Percentiles rank a stretch among this genome's conserved stretches.
These are phyloP conservation scores for Striga hermonthica DNA, from an alignment of 305 asterid species.

Conservation along the genomic window DNA sequence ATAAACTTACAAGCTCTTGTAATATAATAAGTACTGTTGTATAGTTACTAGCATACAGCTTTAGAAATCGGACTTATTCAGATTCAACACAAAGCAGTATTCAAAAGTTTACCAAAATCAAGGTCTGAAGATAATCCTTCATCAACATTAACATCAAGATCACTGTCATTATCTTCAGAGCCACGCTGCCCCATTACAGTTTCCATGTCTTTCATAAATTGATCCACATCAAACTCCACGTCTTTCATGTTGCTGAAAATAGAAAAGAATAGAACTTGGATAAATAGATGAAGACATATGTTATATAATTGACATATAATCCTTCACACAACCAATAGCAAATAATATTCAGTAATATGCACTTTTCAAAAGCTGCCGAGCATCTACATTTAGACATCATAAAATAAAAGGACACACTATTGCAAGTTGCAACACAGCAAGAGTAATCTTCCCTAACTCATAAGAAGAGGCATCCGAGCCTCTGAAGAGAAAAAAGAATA, in stretches of 20 bases:
- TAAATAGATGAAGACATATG: slow-evolving; percentile 17
- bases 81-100: slow-evolving; percentile 16
- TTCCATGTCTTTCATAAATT: slow-evolving; percentile 82
- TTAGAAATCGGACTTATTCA: background rate
- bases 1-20: background rate
- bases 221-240: slow-evolving; percentile 77
- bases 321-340: slow-evolving; percentile 19
- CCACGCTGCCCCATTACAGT: slow-evolving; percentile 50
- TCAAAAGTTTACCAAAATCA: slow-evolving; percentile 63
- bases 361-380: slow-evolving; percentile 7
- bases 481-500: slow-evolving; percentile 2
- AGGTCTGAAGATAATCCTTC: slow-evolving; percentile 70
- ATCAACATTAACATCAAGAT: slow-evolving; percentile 52
- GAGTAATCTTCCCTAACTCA: slow-evolving; percentile 4
- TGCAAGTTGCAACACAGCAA: background rate
- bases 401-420: slow-evolving; percentile 14
- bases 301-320: background rate
- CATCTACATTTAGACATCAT: slow-evolving; percentile 14
- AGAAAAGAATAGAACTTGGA: slow-evolving; percentile 5
- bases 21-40: too few species aligned
- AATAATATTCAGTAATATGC: background rate
- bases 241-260: slow-evolving; percentile 51
- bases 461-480: background rate
- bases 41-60: too few species aligned
- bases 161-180: slow-evolving; percentile 46